Evolutionary conservation across 805 yeast species (phyloP), one percentile per base, ranked within the genome.

Genomic region (Hanseniaspora thailandica): DNA sequence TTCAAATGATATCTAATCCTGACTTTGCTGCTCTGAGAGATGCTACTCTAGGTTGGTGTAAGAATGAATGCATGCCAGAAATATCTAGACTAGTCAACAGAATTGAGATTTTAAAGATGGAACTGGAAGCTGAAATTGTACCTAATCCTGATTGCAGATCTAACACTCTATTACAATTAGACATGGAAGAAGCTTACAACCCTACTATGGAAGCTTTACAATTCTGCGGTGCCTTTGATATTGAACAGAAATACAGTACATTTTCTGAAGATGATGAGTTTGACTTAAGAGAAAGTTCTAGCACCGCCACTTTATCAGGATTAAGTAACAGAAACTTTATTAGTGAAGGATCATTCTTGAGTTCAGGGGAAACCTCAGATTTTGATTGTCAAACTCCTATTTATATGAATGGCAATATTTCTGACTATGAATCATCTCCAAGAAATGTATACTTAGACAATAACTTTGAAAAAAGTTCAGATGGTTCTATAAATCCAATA

Each of bases 11-110:
- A 59, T 88, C 90, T 6, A 80, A 79, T 63, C 90, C 93, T 10
- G 90, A 84, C 67, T 84, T 90, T 90, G 82, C 86, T 38, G 84
- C 90, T 2, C 66, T 85, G 55, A 78, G 89, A 69, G 88, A 82
- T 64, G 86, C 90, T 20, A 84, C 93, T 5, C 66, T 67, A 9
- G 65, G 69, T 5, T 67, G 68, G 68, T 61, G 69, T 22, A 69
- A 66, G 55, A 55, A 55, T 22, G 53, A 49, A 54, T 55, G 49
- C 55, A 41, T 35, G 55, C 58, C 43, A 17, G 40, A 30, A 28
- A 31, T 35, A 28, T 38, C n/a, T 15, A 40, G 26, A 22, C 33
- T 38, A 44, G 49, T 41, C 49, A 25, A 48, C 54, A 13, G 55
- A 54, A 22, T 54, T 47, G 30, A 55, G 46, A 47, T 55, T 45